Percentiles rank a stretch among this genome's conserved stretches.
These are phyloP conservation scores for Oryza longistaminata DNA, from an alignment of 176 grass and related monocot species.

Conservation along the genomic window DNA sequence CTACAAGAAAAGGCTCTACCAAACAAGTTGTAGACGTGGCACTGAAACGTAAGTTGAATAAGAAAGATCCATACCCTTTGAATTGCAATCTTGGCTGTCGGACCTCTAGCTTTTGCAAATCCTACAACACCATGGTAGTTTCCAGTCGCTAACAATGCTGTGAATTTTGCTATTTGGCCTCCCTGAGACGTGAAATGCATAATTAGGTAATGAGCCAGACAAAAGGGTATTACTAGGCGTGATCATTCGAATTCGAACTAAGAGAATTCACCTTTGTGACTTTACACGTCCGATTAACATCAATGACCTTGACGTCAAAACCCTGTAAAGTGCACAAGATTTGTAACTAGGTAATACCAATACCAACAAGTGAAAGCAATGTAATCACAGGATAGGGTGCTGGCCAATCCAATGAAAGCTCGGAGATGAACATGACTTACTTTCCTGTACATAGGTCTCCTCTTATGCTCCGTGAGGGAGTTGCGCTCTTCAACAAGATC, in stretches of 20 bases:
- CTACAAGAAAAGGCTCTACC: not conserved
- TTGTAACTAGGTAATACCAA: not conserved
- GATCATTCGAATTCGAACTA: not conserved
- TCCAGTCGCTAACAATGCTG: slow-evolving; percentile 82
- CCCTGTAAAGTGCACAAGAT: slow-evolving; percentile 49
- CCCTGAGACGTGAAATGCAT: slow-evolving; percentile 53
- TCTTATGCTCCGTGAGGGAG: slow-evolving; percentile 66
- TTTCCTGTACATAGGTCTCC: slow-evolving; percentile 88
- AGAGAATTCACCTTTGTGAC: slow-evolving; percentile 80
- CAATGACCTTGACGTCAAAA: slow-evolving; percentile 94
- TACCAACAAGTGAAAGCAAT: not conserved
- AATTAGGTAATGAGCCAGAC: slow-evolving; percentile 4
- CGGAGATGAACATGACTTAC: slow-evolving; percentile 43
- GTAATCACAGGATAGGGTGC: not conserved
- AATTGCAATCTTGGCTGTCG: slow-evolving; percentile 87
- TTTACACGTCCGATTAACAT: slow-evolving; percentile 94
- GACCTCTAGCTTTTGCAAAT: slow-evolving; percentile 87
- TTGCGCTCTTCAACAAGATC: slow-evolving; percentile 85
- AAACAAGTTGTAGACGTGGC: not conserved
- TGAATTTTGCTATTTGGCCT: slow-evolving; percentile 80
- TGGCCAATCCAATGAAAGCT: not conserved
- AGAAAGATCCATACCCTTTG: slow-evolving; percentile 62
- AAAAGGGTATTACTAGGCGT: not conserved
- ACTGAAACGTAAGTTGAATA: not conserved
- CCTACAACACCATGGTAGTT: slow-evolving; percentile 96